Conservation (phyloP, 176 grass and related monocot species). For the Lolium perenne region DNA sequence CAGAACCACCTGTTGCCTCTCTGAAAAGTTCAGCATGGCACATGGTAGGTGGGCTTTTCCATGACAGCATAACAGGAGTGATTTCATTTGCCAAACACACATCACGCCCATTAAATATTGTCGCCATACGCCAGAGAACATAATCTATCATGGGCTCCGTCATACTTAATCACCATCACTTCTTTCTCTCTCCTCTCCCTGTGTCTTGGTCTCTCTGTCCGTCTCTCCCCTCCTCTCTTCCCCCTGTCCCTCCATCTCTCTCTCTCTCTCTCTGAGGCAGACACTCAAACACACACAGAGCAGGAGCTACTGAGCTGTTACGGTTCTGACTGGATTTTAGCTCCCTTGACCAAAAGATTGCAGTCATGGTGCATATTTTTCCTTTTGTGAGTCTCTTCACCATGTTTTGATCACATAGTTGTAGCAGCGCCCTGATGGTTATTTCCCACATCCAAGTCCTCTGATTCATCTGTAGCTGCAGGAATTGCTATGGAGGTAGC, state of each 20-base stretch:
- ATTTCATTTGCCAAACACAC: slow-evolving; percentile 50
- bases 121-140: slow-evolving; percentile 43
- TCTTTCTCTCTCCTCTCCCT: neutral
- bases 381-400: slow-evolving; percentile 31
- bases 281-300: neutral
- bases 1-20: slow-evolving; percentile 44
- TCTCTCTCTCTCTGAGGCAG: neutral
- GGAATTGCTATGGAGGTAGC: slow-evolving; percentile 29
- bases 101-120: slow-evolving; percentile 53
- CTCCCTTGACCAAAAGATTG: slow-evolving; percentile 51
- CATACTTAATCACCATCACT: slow-evolving; percentile 46
- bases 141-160: slow-evolving; percentile 39
- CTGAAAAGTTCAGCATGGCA: slow-evolving; percentile 62
- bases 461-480: slow-evolving; percentile 34
- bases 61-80: slow-evolving; percentile 50
- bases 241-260: neutral
- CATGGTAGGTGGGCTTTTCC: slow-evolving; percentile 55
- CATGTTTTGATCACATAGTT: slow-evolving; percentile 2
- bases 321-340: slow-evolving; percentile 38
- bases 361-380: slow-evolving; percentile 30
- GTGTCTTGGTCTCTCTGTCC: neutral
- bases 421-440: slow-evolving; percentile 26
- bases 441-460: neutral
- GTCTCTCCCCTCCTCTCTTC: neutral
- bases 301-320: slow-evolving; percentile 17